Base-by-base conservation (phyloP, 1,139 yeast species). In the Zygosaccharomyces sapae region DNA sequence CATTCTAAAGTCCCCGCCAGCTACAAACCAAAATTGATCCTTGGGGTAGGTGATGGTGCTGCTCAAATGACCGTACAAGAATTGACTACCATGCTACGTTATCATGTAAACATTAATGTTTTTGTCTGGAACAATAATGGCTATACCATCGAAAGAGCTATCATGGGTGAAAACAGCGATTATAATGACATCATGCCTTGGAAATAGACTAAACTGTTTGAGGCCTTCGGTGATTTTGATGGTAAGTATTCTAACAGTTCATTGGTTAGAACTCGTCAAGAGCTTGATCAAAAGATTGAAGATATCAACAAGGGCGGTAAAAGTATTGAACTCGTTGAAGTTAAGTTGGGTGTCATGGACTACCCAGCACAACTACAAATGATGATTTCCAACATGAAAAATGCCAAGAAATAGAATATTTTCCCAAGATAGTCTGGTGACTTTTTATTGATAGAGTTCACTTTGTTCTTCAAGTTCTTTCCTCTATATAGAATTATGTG, bases 31-130 rank as follows among this genome's bases (percentile, higher is more conserved):
- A 76, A 95, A 54, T 75, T 86, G 19, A 68, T 86, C 13, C 70
- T 88, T 7, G 71, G 86, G 24, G 89, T 85, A 70, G 96, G 96
- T 43, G 96, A 89, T 62, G 96, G 96, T 2, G 82, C 94, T 6
- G 88, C 96, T 1, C 95, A 86, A 68, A 85, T 88, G 95, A 86
- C 96, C 1, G 75, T 83, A 41, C 90, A 84, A 66, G 96, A 88
- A 64, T 68, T 87, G 42, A 79, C 92, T 1, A 79, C 87, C 22
- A 81, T 76, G 62, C 67, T 84, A 42, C 76, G 89, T 48, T 73
- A 77, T 55, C 72, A 74, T 24, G 71, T 83, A 31, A 75, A 76
- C 13, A 85, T 90, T 19, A 76, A 83, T 40, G 74, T 89, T 25
- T 73, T 86, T 55, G 65, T 88, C 48, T 71, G 87, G 67, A 89